These are phyloP conservation scores for Exophiala sp. DNA, from an alignment of 2,329 filamentous ascomycete species.

Conservation along the genomic window DNA sequence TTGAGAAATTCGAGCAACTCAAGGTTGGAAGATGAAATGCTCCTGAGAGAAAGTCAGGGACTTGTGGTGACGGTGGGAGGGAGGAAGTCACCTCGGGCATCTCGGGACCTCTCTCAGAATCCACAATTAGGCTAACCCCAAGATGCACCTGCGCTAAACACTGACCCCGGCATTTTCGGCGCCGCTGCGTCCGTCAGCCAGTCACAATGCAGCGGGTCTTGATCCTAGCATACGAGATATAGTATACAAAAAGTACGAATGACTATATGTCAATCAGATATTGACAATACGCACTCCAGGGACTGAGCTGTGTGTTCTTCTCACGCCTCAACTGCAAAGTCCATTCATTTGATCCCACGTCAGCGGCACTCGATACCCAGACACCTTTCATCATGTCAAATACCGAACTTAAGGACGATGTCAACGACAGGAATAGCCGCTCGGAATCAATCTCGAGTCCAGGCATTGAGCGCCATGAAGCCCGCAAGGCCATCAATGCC, in stretches of 20 bases:
- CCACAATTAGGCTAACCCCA: neutral
- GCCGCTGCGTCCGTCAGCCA: neutral
- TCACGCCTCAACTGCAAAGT: neutral
- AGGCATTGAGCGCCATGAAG: neutral
- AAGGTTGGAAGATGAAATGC: neutral
- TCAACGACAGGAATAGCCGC: too few relatives aligned
- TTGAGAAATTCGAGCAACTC: neutral
- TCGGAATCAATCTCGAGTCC: neutral
- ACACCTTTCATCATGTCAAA: neutral
- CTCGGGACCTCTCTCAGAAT: neutral
- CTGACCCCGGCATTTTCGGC: neutral
- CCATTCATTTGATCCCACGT: neutral
- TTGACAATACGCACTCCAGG: neutral
- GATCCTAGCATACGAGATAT: neutral
- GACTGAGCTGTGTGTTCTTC: neutral
- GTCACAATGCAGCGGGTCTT: neutral
- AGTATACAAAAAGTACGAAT: neutral
- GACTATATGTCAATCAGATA: neutral
- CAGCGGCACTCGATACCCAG: neutral
- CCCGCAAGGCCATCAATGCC: conserved; percentile 12
- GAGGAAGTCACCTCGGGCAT: neutral
- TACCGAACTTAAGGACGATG: neutral
- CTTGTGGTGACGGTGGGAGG: neutral
- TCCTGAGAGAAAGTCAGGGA: too few relatives aligned
- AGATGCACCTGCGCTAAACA: neutral